A percentile compares a stretch with the other conserved stretches of the same genome.
phyloP scores from a whole-genome alignment of 441 rosid genomes.

The Adansonia grandidieri region DNA sequence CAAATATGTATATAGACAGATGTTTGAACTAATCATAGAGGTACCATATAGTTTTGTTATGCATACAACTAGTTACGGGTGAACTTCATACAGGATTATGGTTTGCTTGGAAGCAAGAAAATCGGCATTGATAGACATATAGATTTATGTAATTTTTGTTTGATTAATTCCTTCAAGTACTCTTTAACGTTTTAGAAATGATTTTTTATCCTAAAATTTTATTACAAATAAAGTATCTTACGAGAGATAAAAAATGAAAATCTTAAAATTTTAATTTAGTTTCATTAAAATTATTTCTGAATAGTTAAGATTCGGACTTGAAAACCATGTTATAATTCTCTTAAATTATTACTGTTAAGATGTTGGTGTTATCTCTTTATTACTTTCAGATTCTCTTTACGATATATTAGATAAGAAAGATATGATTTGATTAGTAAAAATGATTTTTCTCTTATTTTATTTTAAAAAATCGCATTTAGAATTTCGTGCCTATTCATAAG shows the following conservation, averaged over 20 bases:
- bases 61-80: not conserved
- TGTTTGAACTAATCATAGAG: not conserved
- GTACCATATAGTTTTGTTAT: not conserved
- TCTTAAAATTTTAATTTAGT: not conserved
- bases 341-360: not conserved
- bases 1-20: not conserved
- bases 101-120: not conserved
- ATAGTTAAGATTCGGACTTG: not conserved
- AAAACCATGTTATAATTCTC: not conserved
- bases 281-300: not conserved
- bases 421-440: constrained; percentile 1
- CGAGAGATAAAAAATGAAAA: not conserved
- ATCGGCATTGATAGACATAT: not conserved
- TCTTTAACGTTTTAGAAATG: not conserved
- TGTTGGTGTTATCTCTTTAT: not conserved
- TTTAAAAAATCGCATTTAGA: not conserved
- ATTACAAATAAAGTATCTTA: not conserved
- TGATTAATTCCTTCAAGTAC: not conserved
- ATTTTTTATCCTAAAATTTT: not conserved
- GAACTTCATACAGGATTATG: not conserved
- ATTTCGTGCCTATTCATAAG: not conserved
- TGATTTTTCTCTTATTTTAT: not conserved
- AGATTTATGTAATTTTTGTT: not conserved
- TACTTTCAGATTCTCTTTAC: not conserved
- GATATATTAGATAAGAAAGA: not conserved